Base-by-base conservation (phyloP, 345 rosid genomes). In the Tarenaya hassleriana region DNA sequence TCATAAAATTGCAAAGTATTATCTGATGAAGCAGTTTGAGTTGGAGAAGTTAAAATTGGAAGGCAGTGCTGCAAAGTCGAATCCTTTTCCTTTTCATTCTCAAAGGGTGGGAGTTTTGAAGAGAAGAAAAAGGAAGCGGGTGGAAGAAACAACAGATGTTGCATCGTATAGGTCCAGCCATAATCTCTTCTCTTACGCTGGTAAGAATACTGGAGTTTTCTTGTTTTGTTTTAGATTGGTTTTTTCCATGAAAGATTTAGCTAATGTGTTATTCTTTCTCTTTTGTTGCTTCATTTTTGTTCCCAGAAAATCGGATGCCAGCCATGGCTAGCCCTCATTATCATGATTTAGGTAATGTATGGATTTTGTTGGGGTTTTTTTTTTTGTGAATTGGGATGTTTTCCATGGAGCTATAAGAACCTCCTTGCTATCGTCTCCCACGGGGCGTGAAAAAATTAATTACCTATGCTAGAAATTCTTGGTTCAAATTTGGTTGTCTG, bases 61-160 rank as follows among this genome's bases (percentile, higher is more conserved):
- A 49, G 80, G 60, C 20, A 42, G 52, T 29, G 40, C 67, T 61
- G 52, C 79, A 10, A 81, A 71, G 69, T 68, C 72, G 14, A 49
- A 44, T 45, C 75, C 83, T 44, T 78, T 75, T 79, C 61, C 70
- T 41, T 52, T 41, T 73, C 74, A 60, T 44, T 17, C 16, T 41
- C 58, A 55, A 41, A 69, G 73, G 48, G 62, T 67, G 58, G 61
- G 61, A 66, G 63, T 69, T 52, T 63, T 62, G 72, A 73, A 63
- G 78, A 76, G 85, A 67, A 78, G 68, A 55, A 75, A 71, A 56
- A 64, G 85, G 60, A 76, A 71, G 46, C 64, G 73, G 55, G 73
- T 66, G 32, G 87, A 83, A 67, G 81, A 83, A 34, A 62, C 62
- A 18, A 38, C 52, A 55, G 88, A 76, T 74, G 39, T 78, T 15